Evolutionary conservation across 352 stramenopile genomes (phyloP), one percentile per base, ranked within the genome.

Genomic region (Pythium oligandrum): DNA sequence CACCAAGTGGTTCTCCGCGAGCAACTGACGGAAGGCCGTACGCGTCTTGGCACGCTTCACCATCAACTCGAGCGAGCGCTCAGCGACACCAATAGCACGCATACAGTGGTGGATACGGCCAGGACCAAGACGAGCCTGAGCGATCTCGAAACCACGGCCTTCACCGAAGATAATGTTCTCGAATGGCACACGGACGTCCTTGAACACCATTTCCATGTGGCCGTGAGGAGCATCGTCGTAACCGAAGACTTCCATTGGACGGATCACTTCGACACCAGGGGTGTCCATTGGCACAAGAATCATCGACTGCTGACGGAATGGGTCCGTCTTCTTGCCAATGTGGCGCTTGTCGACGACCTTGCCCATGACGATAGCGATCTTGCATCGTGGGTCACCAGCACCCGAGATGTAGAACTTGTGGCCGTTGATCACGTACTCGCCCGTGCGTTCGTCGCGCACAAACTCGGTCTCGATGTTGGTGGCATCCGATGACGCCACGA

Each of bases 31-130:
- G 76, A 98, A 99, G 4, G 95, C 90, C 55, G 93, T 88, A 34
- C 95, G 83, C 39, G 97, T 95, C 59, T 98, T 86, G 17, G 95
- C 80, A 52, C 98, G 97, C 61, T 72, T 64, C 47, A 88, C 73
- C 58, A 90, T 86, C 34, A 93, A 71, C 55, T 92, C 76, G 26
- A 97, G 69, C 55, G 87, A 94, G 34, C 78, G 75, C 68, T 97
- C 88, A 32, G 86, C 82, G 48, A 85, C 82, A 32, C 96, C 96
- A 57, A 98, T 94, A 12, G 93, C 69, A 45, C 95, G 87, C 96
- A 99, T 99, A 75, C 96, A 99, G 76, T 99, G 96, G 83, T 99
- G 96, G 61, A 98, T 98, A 11, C 96, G 86, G 26, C 96, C 96
- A 9, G 87, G 86, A 57, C 97, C 95, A n/a, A 98, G 82, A 8